Evolutionary conservation across 1,284 basidiomycete species (phyloP).

Genomic region (Puccinia novopanici): DNA sequence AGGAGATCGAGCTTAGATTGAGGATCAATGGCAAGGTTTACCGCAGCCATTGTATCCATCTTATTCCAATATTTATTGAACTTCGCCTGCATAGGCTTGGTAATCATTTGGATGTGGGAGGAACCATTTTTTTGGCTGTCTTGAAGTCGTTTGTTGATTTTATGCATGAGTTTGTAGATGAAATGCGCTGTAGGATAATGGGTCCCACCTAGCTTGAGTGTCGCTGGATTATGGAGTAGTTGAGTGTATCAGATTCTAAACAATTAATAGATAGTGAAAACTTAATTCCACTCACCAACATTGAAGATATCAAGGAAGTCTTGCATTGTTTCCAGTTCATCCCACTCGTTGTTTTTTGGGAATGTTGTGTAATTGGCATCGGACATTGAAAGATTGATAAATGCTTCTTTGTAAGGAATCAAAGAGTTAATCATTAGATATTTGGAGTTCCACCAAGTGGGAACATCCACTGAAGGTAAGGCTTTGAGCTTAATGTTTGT

Average conservation of each 20-base stretch:
- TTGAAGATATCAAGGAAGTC: not conserved
- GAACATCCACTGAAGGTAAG: not conserved
- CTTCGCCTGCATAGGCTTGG: not conserved
- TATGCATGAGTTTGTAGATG: not conserved
- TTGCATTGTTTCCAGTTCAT: not conserved
- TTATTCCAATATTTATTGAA: not conserved
- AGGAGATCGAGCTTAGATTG: not conserved
- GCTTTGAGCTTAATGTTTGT: not conserved
- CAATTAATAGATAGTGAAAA: too few species aligned
- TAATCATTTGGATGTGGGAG: not conserved
- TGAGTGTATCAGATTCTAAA: too few species aligned
- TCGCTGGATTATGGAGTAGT: too few species aligned
- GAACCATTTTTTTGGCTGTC: not conserved
- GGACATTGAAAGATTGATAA: not conserved
- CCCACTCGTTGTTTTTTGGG: not conserved
- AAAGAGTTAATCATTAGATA: not conserved
- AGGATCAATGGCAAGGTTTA: not conserved
- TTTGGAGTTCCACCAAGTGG: slow-evolving; percentile 2
- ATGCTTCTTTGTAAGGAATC: not conserved
- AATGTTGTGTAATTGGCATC: not conserved
- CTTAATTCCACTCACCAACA: not conserved
- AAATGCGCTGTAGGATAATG: not conserved
- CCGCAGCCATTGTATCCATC: not conserved
- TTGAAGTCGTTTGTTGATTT: not conserved
- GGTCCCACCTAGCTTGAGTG: not conserved